A percentile compares a stretch with the other conserved stretches of the same genome.
phyloP scores from a whole-genome alignment of 2,329 filamentous ascomycete species.

The Stagonosporopsis rhizophila region DNA sequence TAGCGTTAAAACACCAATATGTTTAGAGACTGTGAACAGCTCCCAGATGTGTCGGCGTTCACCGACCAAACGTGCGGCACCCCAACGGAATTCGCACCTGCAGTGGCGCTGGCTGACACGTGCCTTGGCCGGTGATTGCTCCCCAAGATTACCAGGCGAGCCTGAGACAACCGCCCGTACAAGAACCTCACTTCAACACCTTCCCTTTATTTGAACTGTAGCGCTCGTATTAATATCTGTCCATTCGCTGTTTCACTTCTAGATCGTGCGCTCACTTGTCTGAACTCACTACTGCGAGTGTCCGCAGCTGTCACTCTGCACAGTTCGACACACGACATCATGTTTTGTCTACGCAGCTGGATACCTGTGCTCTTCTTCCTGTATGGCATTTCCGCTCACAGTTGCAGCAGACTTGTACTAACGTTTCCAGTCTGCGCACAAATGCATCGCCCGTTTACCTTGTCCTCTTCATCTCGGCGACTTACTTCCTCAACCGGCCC shows the following conservation, averaged over 20 bases:
- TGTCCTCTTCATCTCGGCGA: slow-evolving; percentile 73
- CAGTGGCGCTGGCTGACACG: slow-evolving; percentile 11
- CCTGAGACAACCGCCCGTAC: neutral
- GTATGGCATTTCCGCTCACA: slow-evolving; percentile 49
- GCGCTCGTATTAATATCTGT: slow-evolving; percentile 17
- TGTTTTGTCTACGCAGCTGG: slow-evolving; percentile 72
- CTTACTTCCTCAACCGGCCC: slow-evolving; percentile 94
- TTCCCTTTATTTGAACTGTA: slow-evolving; percentile 10
- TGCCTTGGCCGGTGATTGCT: slow-evolving; percentile 7
- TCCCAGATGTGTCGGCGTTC: neutral
- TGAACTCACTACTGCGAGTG: neutral
- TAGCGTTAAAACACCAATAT: slow-evolving; percentile 2
- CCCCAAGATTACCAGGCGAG: slow-evolving; percentile 3
- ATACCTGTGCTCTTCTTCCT: slow-evolving; percentile 59
- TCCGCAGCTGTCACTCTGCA: neutral
- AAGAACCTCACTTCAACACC: slow-evolving; percentile 14
- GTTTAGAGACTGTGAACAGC: neutral
- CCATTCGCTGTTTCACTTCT: slow-evolving; percentile 20
- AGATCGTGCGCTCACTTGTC: slow-evolving; percentile 1
- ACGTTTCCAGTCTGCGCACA: slow-evolving; percentile 45
- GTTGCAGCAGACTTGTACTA: neutral
- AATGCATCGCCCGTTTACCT: slow-evolving; percentile 59
- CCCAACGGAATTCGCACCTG: neutral
- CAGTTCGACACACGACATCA: slow-evolving; percentile 42
- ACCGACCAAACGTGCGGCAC: slow-evolving; percentile 7